Conservation (phyloP, 2,329 filamentous ascomycete species). For the Colletotrichum somersetense region DNA sequence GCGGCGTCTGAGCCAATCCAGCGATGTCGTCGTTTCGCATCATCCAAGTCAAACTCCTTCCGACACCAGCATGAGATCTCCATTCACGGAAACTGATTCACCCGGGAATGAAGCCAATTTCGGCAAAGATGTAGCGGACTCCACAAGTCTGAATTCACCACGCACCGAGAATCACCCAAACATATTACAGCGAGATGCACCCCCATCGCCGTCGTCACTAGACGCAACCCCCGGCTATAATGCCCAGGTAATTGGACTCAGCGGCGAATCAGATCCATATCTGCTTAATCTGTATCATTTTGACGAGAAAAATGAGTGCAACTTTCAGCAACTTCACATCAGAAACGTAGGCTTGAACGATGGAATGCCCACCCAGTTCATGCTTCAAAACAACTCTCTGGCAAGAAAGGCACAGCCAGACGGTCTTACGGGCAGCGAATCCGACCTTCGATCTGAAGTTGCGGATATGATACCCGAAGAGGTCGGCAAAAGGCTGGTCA, state of each 20-base stretch:
- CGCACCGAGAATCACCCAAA: background rate
- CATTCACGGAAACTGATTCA: background rate
- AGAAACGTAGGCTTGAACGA: slow-evolving; percentile 29
- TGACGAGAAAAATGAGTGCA: slow-evolving; percentile 28
- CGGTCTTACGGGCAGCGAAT: background rate
- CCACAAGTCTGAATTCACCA: background rate
- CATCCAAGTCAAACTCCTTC: background rate
- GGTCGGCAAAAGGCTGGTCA: slow-evolving; percentile 24
- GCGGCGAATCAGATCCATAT: slow-evolving; percentile 34
- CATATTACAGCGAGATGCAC: background rate
- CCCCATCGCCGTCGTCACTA: background rate
- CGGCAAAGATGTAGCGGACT: background rate
- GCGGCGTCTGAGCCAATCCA: background rate
- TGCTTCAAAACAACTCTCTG: slow-evolving; percentile 29
- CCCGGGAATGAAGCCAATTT: slow-evolving; percentile 5
- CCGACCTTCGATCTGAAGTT: slow-evolving; percentile 16
- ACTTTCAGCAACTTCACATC: slow-evolving; percentile 29
- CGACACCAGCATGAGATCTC: background rate
- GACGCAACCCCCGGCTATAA: slow-evolving; percentile 25
- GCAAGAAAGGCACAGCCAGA: slow-evolving; percentile 30
- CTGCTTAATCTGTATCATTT: slow-evolving; percentile 28
- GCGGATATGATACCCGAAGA: slow-evolving; percentile 20
- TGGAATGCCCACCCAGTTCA: slow-evolving; percentile 29
- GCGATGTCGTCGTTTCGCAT: slow-evolving; percentile 1
- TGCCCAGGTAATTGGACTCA: slow-evolving; percentile 32